These are phyloP conservation scores for Brassica balearica DNA, from an alignment of 441 rosid genomes.

Conservation along the genomic window DNA sequence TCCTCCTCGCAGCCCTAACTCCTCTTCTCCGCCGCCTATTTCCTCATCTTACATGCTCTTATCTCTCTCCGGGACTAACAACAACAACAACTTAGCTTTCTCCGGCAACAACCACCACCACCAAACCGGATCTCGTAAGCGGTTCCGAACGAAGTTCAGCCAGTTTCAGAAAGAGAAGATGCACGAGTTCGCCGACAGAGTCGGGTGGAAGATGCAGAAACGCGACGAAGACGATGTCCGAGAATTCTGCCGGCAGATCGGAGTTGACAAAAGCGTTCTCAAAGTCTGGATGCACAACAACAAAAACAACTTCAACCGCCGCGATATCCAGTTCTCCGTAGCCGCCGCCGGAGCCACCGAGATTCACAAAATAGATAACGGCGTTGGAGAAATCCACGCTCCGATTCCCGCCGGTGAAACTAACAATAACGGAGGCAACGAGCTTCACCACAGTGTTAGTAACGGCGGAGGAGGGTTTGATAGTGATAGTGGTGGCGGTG, in stretches of 20 bases:
- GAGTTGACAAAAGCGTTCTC: conserved; percentile 71
- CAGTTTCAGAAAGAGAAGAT: conserved; percentile 86
- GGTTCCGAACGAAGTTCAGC: conserved; percentile 85
- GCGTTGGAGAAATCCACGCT: conserved; percentile 3
- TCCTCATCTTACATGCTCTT: conserved; percentile 90
- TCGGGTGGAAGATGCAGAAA: conserved; percentile 95
- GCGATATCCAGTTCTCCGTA: conserved; percentile 37
- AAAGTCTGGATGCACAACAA: conserved; percentile 99
- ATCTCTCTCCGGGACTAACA: conserved; percentile 67
- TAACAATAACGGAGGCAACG: conserved; percentile 49
- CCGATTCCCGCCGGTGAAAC: conserved; percentile 23
- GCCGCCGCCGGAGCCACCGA: conserved; percentile 26
- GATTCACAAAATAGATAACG: conserved; percentile 49
- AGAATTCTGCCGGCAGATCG: conserved; percentile 69
- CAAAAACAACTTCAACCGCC: conserved; percentile 69
- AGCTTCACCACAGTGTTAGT: conserved; percentile 73
- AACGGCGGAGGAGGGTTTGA: conserved; percentile 64
- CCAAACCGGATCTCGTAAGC: conserved; percentile 52
- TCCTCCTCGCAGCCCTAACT: conserved; percentile 71
- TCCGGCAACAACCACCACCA: conserved; percentile 23
- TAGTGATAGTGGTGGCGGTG: conserved; percentile 36
- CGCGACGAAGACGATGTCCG: conserved; percentile 73
- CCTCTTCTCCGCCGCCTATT: conserved; percentile 96
- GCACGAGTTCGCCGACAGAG: conserved; percentile 71
- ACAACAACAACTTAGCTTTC: conserved; percentile 42